Percentiles rank a stretch among this genome's conserved stretches.
These are phyloP conservation scores for Gryganskiella cystojenkinii DNA, from an alignment of 192 early-diverging fungal species.

Conservation along the genomic window DNA sequence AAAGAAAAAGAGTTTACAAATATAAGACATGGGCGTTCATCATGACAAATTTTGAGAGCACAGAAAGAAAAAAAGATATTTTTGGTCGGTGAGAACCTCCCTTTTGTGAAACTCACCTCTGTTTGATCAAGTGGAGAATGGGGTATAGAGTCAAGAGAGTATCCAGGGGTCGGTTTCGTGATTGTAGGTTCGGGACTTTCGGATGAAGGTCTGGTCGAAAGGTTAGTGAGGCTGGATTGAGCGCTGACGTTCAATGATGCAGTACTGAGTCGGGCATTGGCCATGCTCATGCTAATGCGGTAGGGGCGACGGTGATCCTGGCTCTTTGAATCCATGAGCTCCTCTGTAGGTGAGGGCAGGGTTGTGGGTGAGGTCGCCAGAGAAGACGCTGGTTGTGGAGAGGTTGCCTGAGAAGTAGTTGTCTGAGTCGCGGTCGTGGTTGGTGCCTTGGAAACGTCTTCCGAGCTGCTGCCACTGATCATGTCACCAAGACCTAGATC, in stretches of 20 bases:
- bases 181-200: slow-evolving; percentile 8
- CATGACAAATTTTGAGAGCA: not conserved
- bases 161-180: slow-evolving; percentile 8
- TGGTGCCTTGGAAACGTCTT: slow-evolving; percentile 4
- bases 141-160: slow-evolving; percentile 9
- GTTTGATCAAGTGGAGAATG: slow-evolving; percentile 4
- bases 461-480: slow-evolving; percentile 15
- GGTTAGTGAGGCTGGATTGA: slow-evolving; percentile 6
- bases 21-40: not conserved
- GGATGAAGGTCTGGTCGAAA: slow-evolving; percentile 1
- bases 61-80: no score
- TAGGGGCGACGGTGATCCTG: slow-evolving; percentile 10
- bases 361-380: no score
- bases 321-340: no score
- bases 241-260: slow-evolving; percentile 14
- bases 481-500: slow-evolving; percentile 38
- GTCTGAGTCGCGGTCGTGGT: slow-evolving; percentile 4
- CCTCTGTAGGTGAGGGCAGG: no score
- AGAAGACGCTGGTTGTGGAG: no score
- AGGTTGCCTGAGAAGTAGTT: slow-evolving; percentile 14
- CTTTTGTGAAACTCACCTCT: not conserved
- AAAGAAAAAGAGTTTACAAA: not conserved
- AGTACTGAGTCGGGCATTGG: slow-evolving; percentile 25
- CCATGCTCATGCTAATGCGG: slow-evolving; percentile 27
- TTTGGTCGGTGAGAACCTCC: no score